A percentile compares a stretch with the other conserved stretches of the same genome.
Evolutionary conservation across 2,329 filamentous ascomycete species (phyloP).

Genomic region (Cladosporium colombiae): DNA sequence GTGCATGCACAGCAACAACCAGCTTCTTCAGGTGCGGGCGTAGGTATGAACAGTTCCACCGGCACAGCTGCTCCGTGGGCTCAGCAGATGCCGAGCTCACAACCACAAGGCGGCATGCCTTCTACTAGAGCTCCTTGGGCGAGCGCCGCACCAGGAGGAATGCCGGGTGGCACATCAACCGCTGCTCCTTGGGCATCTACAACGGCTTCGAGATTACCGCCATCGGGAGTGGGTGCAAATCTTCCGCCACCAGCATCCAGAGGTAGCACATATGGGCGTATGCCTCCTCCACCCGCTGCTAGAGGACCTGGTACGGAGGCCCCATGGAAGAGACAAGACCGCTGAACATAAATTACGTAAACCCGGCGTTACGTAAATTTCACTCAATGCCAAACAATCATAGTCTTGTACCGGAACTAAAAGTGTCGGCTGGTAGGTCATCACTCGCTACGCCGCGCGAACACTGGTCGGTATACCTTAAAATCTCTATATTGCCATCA

Average conservation of each 20-base stretch:
- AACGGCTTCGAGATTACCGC: conserved; percentile 11
- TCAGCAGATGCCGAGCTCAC: conserved; percentile 18
- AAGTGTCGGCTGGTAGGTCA: background rate
- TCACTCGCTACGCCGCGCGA: background rate
- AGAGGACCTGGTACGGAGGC: conserved; percentile 7
- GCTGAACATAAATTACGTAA: background rate
- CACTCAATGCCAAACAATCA: background rate
- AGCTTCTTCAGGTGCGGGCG: conserved; percentile 11
- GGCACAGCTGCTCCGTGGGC: conserved; percentile 35
- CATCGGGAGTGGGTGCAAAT: conserved; percentile 6
- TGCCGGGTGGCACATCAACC: conserved; percentile 20
- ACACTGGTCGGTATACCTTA: too few relatives aligned
- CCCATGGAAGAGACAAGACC: conserved; percentile 5
- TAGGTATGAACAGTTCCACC: conserved; percentile 12
- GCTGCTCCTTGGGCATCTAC: conserved; percentile 29
- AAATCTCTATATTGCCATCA: too few relatives aligned
- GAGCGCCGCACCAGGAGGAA: background rate
- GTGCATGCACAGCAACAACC: conserved; percentile 37
- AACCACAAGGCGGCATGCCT: conserved; percentile 33
- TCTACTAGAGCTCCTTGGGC: conserved; percentile 35
- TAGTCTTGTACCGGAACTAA: background rate
- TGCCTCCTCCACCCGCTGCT: background rate
- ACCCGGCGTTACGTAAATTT: background rate
- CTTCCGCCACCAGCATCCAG: background rate
- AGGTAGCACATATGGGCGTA: conserved; percentile 11